Conservation (phyloP, 208 protist species). For the Wallacemonas sp. region DNA sequence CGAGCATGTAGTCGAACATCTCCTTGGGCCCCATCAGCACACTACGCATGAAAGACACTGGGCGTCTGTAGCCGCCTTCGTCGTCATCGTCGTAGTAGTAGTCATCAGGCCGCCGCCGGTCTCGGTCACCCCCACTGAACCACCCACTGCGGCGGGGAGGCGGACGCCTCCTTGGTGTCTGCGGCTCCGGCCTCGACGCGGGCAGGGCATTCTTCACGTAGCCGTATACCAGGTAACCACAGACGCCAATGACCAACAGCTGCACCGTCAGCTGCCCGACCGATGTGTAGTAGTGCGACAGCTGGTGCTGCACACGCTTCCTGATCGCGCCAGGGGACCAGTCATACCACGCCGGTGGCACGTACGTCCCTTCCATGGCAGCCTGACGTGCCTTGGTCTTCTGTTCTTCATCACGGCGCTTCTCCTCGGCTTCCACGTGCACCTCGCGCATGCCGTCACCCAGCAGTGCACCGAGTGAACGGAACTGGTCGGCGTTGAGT, state of each 20-base stretch:
- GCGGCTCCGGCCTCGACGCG: background rate
- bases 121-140: slow-evolving; percentile 8
- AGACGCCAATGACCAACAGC: slow-evolving; percentile 36
- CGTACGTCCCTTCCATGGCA: slow-evolving; percentile 24
- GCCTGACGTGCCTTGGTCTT: slow-evolving; percentile 12
- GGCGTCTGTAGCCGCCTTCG: background rate
- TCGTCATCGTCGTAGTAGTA: slow-evolving; percentile 23
- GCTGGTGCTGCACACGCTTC: slow-evolving; percentile 60
- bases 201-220: slow-evolving; percentile 26
- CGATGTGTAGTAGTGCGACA: slow-evolving; percentile 50
- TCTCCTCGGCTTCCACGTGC: slow-evolving; percentile 62
- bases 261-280: slow-evolving; percentile 68
- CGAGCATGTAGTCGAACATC: slow-evolving; percentile 78
- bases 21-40: slow-evolving; percentile 77
- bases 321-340: slow-evolving; percentile 67
- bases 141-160: slow-evolving; percentile 2
- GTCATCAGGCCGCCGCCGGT: slow-evolving; percentile 22
- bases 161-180: background rate
- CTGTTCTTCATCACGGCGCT: slow-evolving; percentile 26
- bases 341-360: slow-evolving; percentile 73
- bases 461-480: slow-evolving; percentile 65
- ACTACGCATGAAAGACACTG: slow-evolving; percentile 50
- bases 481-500: slow-evolving; percentile 80
- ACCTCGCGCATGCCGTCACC: slow-evolving; percentile 69
- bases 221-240: slow-evolving; percentile 46